Evolutionary conservation across 78 protist species (phyloP).

Genomic region (Bigelowiella natans): DNA sequence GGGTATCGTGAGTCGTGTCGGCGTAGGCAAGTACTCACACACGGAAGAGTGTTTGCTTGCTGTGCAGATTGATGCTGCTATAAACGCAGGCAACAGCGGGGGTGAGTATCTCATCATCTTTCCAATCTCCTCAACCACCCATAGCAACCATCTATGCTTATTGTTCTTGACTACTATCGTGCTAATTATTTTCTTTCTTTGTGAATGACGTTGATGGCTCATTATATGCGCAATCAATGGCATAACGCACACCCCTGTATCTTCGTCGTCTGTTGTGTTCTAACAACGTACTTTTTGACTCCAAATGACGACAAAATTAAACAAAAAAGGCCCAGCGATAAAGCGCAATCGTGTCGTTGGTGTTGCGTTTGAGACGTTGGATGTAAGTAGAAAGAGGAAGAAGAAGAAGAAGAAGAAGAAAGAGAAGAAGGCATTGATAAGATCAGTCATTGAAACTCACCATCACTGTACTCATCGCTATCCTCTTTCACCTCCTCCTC

Average conservation of each 20-base stretch:
- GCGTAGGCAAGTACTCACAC: neutral
- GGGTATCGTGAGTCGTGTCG: neutral
- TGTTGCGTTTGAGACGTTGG: neutral
- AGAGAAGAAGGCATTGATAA: no score
- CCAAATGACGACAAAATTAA: neutral
- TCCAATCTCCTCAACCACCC: neutral
- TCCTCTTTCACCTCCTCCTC: neutral
- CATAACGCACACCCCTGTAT: neutral
- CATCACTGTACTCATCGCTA: neutral
- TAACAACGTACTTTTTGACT: no score
- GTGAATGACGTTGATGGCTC: neutral
- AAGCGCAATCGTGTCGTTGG: neutral
- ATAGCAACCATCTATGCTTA: neutral
- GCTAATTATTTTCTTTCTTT: neutral
- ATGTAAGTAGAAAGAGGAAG: no score
- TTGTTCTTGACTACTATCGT: no score
- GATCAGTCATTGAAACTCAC: no score
- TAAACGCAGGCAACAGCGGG: neutral
- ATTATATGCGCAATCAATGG: neutral
- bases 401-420: no score
- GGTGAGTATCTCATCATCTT: neutral
- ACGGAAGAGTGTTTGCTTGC: neutral
- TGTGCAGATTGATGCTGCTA: constrained; percentile 6
- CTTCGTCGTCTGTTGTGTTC: no score
- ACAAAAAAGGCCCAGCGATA: neutral